Evolutionary conservation across 768 basidiomycete genomes (phyloP), one percentile per base, ranked within the genome.

Genomic region (Guyanaporus albipodus): DNA sequence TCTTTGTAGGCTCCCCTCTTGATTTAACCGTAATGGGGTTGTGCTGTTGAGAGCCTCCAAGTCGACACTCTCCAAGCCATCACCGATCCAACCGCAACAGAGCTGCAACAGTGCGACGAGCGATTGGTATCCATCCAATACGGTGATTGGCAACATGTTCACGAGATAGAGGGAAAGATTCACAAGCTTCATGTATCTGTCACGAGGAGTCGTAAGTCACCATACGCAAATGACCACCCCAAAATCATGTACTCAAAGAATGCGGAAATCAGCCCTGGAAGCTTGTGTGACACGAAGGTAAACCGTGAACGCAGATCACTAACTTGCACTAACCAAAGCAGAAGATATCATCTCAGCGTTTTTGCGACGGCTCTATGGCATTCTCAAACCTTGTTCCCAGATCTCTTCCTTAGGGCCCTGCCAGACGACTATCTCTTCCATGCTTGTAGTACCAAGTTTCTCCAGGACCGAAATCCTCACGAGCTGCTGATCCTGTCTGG

Each of bases 141-240:
- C 68, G 3, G 78, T 77, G 27, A 92, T 61, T 0, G 91, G 90
- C 19, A 93, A 72, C 22, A 89, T 75, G 62, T 94, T 94, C 70
- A 93, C 82, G 47, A 91, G 66, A 62, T 79, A 91, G 2, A 94
- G 70, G 3, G 89, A 91, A 26, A 92, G 63, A n/a, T 82, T 80
- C 2, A 87, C 74, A 58, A 79, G 77, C 27, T 70, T 66, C 49
- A 82, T 64, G 49, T 87, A 87, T 50, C 87, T 86, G 53, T 44
- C 10, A 24, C n/a, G 4, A 34, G 14, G 7, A 17, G 35, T 4
- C 29, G 15, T 54, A 28, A 40, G 22, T 17, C 2, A 18, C 38
- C 14, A 8, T 12, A 3, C 31, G 19, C 17, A 19, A 12, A 26
- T 27, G 39, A 24, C 22, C 11, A 17, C 4, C 9, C 14, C 27